Conservation (phyloP, 768 basidiomycete genomes). For the Termitomyces sp. region DNA sequence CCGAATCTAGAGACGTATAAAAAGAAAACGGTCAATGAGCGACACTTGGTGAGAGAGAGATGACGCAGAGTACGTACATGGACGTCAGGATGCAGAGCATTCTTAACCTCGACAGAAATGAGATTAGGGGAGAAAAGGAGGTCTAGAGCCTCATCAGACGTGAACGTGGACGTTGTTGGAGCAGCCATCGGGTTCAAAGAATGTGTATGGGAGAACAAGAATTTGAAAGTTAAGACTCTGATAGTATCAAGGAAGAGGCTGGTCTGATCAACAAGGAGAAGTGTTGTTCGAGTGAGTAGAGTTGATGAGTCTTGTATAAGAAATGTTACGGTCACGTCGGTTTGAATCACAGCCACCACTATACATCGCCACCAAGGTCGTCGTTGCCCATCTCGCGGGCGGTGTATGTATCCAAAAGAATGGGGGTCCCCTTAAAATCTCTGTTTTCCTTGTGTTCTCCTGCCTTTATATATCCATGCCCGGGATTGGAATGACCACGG, state of each 20-base stretch:
- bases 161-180: slow-evolving; percentile 31
- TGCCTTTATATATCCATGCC: background rate
- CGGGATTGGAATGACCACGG: background rate
- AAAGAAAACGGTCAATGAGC: background rate
- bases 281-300: background rate
- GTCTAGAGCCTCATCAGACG: slow-evolving; percentile 64
- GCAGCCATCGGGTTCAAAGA: slow-evolving; percentile 11
- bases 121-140: slow-evolving; percentile 73
- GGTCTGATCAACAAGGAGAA: background rate
- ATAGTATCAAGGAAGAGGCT: background rate
- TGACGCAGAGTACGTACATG: slow-evolving; percentile 15
- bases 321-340: too few relatives aligned
- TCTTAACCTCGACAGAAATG: slow-evolving; percentile 63
- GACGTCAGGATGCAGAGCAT: slow-evolving; percentile 57
- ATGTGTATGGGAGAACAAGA: slow-evolving; percentile 5
- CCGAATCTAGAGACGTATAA: slow-evolving; percentile 62
- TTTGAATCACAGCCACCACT: too few relatives aligned
- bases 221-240: background rate
- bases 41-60: background rate
- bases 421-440: too few relatives aligned
- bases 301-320: too few relatives aligned
- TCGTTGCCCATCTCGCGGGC: too few relatives aligned
- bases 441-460: too few relatives aligned
- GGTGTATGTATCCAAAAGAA: too few relatives aligned
- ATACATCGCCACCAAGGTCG: too few relatives aligned